Base-by-base conservation (phyloP, 768 basidiomycete genomes). In the Trametes elegans region DNA sequence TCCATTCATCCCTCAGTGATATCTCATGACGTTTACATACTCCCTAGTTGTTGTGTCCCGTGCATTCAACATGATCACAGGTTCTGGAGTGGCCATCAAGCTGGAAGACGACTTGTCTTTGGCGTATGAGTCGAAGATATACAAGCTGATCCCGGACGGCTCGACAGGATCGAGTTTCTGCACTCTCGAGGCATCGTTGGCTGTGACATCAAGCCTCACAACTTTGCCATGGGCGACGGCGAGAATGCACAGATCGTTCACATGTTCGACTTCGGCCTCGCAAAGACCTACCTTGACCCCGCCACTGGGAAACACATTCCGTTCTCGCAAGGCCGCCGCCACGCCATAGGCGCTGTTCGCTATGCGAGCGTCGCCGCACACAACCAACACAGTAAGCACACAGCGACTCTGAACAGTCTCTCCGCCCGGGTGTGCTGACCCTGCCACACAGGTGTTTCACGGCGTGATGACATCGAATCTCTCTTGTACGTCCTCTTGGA, bases 181-280 rank as follows among this genome's bases (percentile, higher is more conserved):
- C 64, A 67, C 44, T 58, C 59, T 7, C 45, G 60, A 7, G 60
- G 62, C 3, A 7, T 66, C 11, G 38, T 68, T 11, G 14, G 23
- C 16, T 55, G 66, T n/a, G 64, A 68, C 42, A 26, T 68, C 43
- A 66, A 66, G 36, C 66, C 66, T 9, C 46, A 58, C 23, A 66
- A 65, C 49, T 58, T 64, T 24, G 49, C 56, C 13, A 54, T 66
- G 39, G 67, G 65, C 28, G 2, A 35, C 1, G 35, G 35, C 10
- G 27, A 39, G 7, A 27, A 48, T 4, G n/a, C 29, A 11, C 36
- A 55, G 11, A 28, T 42, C 29, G 38, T 66, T 5, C 53, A 63
- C 35, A n/a, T 65, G 5, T 47, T 68, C 36, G 64, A 68, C 42
- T 55, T 67, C 32, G 65, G 63, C 5, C 39, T 57, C 2, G 39